phyloP scores from a whole-genome alignment of 345 rosid genomes.

The Camelina sativa region DNA sequence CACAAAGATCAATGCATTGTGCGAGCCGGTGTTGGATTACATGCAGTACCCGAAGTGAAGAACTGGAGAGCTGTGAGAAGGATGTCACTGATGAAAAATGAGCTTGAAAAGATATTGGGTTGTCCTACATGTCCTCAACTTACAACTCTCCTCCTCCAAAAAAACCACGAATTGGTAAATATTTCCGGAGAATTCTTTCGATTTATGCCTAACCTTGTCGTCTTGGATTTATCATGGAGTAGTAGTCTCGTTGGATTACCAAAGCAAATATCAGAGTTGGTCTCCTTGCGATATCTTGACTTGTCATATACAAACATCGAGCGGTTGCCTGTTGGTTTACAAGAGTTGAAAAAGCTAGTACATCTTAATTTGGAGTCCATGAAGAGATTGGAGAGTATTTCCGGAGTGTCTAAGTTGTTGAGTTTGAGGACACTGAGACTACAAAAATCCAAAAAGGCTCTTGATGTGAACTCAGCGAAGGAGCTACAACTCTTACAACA shows the following conservation, averaged over 20 bases:
- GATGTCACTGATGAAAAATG: slow-evolving; percentile 40
- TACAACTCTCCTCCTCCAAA: slow-evolving; percentile 28
- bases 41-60: slow-evolving; percentile 25
- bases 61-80: slow-evolving; percentile 25
- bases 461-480: background rate
- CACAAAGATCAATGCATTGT: background rate
- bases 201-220: slow-evolving; percentile 42
- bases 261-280: slow-evolving; percentile 12
- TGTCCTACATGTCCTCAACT: background rate
- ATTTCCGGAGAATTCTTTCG: slow-evolving; percentile 32
- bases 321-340: slow-evolving; percentile 1
- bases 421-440: background rate
- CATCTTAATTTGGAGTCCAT: slow-evolving; percentile 16
- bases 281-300: slow-evolving; percentile 32
- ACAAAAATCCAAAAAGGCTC: slow-evolving; percentile 1
- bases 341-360: background rate
- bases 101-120: slow-evolving; percentile 27
- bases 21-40: slow-evolving; percentile 11
- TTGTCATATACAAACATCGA: slow-evolving; percentile 7
- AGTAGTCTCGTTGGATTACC: slow-evolving; percentile 15
- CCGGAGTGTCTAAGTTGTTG: background rate
- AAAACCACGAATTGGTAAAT: slow-evolving; percentile 33
- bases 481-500: background rate
- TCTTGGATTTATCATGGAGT: slow-evolving; percentile 41
- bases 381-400: background rate